Base-by-base conservation (phyloP, 257 asterid species). In the Parsonsia alboflavescens region DNA sequence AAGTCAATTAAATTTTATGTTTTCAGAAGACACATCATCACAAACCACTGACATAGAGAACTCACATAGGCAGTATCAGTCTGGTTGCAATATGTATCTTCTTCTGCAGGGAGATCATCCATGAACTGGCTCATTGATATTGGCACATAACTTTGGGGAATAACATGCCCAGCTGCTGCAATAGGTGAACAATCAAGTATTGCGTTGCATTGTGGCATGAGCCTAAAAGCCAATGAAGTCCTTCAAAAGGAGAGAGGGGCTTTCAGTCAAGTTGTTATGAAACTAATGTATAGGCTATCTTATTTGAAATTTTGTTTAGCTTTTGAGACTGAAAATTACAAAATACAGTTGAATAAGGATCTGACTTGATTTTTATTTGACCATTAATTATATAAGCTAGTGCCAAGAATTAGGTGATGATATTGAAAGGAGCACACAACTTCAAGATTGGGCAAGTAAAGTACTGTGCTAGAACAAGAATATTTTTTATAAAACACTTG, bases 161-260 rank as follows among this genome's bases (percentile, higher is more conserved):
- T 88, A 76, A 83, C 89, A 79, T 94, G 97, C 76, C 99, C 99
- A 83, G 97, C 99, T 75, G 91, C 90, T 48, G 96, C 88, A 82
- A 94, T 80, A 3, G 92, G 92, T 74, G 91, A 79, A 80, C 97
- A 94, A 79, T 94, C 99, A 81, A 94, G 80, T 75, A 94, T 74
- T 45, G 99, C 99, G 81, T 87, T 94, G 88, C 93, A 83, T 79
- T 89, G 99, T 64, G 99, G 99, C 91, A 90, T 88, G 80, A 94
- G 97, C 90, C 88, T 86, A 84, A 90, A 94, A 62, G 89, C 93
- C 81, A 94, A 81, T 53, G 97, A 88, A 74, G 92, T 85, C 95
- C 99, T 94, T 82, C 89, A 88, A 68, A 79, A 73, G 70, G 71
- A 80, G 82, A 77, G 72, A 78, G 79, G 12, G 72, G 42, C 77